phyloP scores from a whole-genome alignment of 1,284 basidiomycete species.

The Schizophyllum amplum region DNA sequence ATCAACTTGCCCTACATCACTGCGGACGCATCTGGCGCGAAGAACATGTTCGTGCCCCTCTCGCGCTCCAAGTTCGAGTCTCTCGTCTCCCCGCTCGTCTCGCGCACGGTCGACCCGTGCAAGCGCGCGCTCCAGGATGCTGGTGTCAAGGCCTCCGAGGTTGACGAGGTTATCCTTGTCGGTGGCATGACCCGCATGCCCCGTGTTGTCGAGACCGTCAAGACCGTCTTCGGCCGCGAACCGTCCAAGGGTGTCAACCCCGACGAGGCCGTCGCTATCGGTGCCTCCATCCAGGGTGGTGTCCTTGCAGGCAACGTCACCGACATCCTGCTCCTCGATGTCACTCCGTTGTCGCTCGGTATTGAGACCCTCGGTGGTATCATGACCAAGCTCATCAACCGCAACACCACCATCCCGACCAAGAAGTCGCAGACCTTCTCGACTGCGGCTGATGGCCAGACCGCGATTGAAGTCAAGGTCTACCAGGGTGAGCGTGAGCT shows the following conservation, averaged over 20 bases:
- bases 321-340: conserved; percentile 93
- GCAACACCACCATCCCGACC: conserved; percentile 98
- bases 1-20: conserved; percentile 98
- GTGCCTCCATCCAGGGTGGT: conserved; percentile 91
- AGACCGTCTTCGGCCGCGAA: conserved; percentile 85
- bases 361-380: conserved; percentile 98
- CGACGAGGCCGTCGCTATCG: conserved; percentile 91
- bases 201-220: conserved; percentile 89
- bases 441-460: conserved; percentile 94
- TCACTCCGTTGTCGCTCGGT: conserved; percentile 91
- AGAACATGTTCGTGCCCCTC: conserved; percentile 93
- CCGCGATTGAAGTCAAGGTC: conserved; percentile 95
- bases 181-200: conserved; percentile 99
- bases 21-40: conserved; percentile 88
- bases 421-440: conserved; percentile 99
- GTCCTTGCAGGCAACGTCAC: conserved; percentile 95
- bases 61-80: conserved; percentile 86
- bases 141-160: conserved; percentile 85
- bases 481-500: conserved; percentile 99
- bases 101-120: conserved; percentile 93
- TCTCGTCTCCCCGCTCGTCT: conserved; percentile 77
- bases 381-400: conserved; percentile 93
- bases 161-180: conserved; percentile 95
- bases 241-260: conserved; percentile 98
- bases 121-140: conserved; percentile 93